Base-by-base conservation (phyloP, 768 basidiomycete species). In the Xanthoconium purpureum region DNA sequence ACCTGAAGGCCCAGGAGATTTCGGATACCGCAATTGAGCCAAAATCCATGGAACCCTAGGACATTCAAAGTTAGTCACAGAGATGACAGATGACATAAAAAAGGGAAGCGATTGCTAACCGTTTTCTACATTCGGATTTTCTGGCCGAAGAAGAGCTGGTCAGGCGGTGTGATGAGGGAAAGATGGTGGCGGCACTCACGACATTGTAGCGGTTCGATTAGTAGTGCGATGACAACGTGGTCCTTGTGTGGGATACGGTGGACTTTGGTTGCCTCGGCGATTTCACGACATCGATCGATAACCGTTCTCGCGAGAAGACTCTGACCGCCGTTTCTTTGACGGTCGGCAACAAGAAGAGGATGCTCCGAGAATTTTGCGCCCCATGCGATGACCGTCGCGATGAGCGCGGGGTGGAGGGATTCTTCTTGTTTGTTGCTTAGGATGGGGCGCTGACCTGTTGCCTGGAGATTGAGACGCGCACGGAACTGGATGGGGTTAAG, bases 291-390 rank as follows among this genome's bases (percentile, higher is more conserved):
- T 47, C 93, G 83, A 67, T 88, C 81, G 47, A 94, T 84, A 35
- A 96, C 73, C 2, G 87, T 75, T 72, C 85, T 89, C 5, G 91
- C 89, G 8, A 98, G 74, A 37, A 84, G 70, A 71, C 93, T 93
- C 66, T 91, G 87, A 7, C 84, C 84, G 45, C 79, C 75, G 47
- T 83, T 84, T 56, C 84, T 83, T 49, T 81, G 76, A 42, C 93
- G 81, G 74, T 96, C 94, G 35, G 84, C 83, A 20, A 86, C 79
- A 46, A 97, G 83, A 57, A 94, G 73, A 0, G 89, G 87, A 67
- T 96, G 91, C 64, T 97, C 94, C 5, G 92, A 94, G 70, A 96
- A 96, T 64, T 94, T 93, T 37, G 91, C 87, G 30, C 94, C 94
- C 88, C 90, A 95, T 0, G 93, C 91, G 50, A 97, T 76, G 10